Conservation (phyloP, 1,284 basidiomycete species). For the Rhodotorula sp. region DNA sequence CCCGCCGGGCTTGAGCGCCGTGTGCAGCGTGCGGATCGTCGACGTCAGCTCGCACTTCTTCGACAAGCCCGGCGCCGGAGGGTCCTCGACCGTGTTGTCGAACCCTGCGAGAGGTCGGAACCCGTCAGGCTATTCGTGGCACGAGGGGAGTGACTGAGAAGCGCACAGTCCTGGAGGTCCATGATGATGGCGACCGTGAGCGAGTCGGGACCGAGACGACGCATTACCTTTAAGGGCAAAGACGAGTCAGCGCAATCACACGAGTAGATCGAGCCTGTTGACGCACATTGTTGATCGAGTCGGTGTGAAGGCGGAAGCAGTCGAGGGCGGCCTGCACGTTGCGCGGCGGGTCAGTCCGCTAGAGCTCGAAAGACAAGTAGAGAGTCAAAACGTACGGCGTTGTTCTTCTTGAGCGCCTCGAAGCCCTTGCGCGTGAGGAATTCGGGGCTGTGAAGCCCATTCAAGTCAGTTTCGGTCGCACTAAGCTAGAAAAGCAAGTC, state of each 20-base stretch:
- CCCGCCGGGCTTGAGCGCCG: constrained; percentile 65
- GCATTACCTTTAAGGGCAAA: constrained; percentile 58
- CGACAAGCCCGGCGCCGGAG: constrained; percentile 11
- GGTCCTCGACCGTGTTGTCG: constrained; percentile 56
- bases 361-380: not conserved
- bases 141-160: not conserved
- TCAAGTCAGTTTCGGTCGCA: not conserved
- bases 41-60: constrained; percentile 50
- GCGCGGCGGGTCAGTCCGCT: no score
- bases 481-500: not conserved
- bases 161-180: constrained; percentile 71
- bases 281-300: constrained; percentile 70
- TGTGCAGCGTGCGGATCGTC: constrained; percentile 59
- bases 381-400: constrained; percentile 45
- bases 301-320: constrained; percentile 73
- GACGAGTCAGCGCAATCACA: not conserved
- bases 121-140: no score
- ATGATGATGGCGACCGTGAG: constrained; percentile 71
- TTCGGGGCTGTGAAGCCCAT: constrained; percentile 58
- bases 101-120: constrained; percentile 53
- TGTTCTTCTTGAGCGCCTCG: constrained; percentile 60
- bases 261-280: constrained; percentile 11
- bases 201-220: constrained; percentile 50
- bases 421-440: constrained; percentile 72
- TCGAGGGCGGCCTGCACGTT: constrained; percentile 55